Percentiles rank a stretch among this genome's conserved stretches.
These are phyloP conservation scores for Trametes elegans DNA, from an alignment of 768 basidiomycete genomes.

Conservation along the genomic window DNA sequence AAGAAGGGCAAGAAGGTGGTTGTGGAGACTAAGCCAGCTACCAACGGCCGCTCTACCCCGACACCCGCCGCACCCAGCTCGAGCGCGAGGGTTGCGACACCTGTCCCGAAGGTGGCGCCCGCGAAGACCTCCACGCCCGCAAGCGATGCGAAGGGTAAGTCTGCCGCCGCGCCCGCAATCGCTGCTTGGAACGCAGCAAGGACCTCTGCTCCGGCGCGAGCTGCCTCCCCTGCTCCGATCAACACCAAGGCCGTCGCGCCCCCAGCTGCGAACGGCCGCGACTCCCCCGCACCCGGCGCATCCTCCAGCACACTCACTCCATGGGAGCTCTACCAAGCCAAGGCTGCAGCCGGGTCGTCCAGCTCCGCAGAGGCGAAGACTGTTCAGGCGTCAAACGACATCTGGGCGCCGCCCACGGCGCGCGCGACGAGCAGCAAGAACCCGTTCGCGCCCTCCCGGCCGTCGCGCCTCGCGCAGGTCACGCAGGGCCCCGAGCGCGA, in stretches of 20 bases:
- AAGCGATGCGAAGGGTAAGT: slow-evolving; percentile 4
- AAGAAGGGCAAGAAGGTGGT: slow-evolving; percentile 13
- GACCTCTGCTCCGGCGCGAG: slow-evolving; percentile 1
- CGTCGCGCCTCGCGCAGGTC: slow-evolving; percentile 14
- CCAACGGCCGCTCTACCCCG: slow-evolving; percentile 13
- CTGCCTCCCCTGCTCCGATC: slow-evolving; percentile 16
- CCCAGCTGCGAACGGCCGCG: neutral
- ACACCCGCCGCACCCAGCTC: slow-evolving; percentile 4
- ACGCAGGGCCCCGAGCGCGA: neutral
- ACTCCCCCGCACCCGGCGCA: neutral
- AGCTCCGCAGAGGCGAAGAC: slow-evolving; percentile 4
- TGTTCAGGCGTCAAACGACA: neutral
- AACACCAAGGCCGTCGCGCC: slow-evolving; percentile 1
- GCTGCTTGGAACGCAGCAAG: neutral
- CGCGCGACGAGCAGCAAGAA: slow-evolving; percentile 13
- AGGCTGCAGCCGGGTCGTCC: neutral
- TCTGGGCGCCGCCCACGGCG: slow-evolving; percentile 9
- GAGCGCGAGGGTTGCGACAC: too few species aligned
- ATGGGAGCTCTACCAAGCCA: slow-evolving; percentile 4
- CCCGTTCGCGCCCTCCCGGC: slow-evolving; percentile 11
- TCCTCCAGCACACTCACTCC: neutral
- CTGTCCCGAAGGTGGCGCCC: neutral
- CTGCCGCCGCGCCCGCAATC: neutral
- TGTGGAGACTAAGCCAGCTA: slow-evolving; percentile 3
- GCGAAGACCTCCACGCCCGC: neutral